Base-by-base conservation (phyloP, 1,139 yeast species). In the Pichia sp. region DNA sequence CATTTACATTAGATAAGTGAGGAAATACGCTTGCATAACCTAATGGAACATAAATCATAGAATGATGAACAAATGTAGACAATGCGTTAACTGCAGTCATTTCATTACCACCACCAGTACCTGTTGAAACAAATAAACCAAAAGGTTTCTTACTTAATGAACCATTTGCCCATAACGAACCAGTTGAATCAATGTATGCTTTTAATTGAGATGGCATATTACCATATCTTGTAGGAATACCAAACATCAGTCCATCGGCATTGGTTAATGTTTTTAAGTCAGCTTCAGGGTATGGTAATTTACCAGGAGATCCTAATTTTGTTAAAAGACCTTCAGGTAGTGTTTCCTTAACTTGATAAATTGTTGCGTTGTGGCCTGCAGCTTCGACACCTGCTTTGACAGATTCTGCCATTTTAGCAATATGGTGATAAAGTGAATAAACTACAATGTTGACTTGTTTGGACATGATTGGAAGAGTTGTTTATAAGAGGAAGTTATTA, bases 71-170 rank as follows among this genome's bases (percentile, higher is more conserved):
- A 64, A 84, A 75, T 33, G 80, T 77, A 22, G 91, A 82, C 62
- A 87, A 64, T 42, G 87, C 69, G 73, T 80, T 84, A 58, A 79
- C 71, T 46, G 76, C 76, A 44, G 95, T 85, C 52, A 74, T 70
- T 72, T 87, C 96, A 71, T 85, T 89, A 57, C 90, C 90, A 67
- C 95, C 95, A 64, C 91, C 91, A 51, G 89, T 77, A 63, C 91
- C 91, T 42, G 95, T 87, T 47, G 87, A 76, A 52, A 83, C 83
- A 63, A 87, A 87, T 51, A 83, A 66, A 62, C 91, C 91, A 43
- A 85, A 88, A 59, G 77, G 77, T 71, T 87, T 87, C 63, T 91
- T 91, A 61, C 76, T 71, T 55, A 87, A 73, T 51, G 81, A 81
- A 66, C 95, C 93, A 49, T 68, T 56, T 49, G 85, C 88, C 95